Base-by-base conservation (phyloP, 2,329 filamentous ascomycete species). In the Penicillium frequentans region DNA sequence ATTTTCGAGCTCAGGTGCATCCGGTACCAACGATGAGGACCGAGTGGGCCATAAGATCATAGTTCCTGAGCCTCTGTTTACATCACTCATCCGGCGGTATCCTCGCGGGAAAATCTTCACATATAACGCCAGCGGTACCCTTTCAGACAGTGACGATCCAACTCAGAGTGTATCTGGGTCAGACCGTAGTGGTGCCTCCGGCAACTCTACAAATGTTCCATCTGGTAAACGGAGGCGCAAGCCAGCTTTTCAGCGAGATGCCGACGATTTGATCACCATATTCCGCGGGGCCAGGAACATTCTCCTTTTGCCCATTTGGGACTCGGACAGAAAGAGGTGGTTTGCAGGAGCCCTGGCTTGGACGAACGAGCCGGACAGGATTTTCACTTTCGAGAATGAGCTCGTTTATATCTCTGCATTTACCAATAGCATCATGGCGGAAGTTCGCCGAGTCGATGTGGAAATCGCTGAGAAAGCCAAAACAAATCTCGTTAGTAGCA, bases 361-460 rank as follows among this genome's bases (percentile, higher is more conserved):
- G 70, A 71, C 67, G n/a, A 65, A 63, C 23, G 53, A 57, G 3
- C 68, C 69, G 1, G 48, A 65, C 19, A 64, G 65, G 1, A 53
- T 69, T 21, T 69, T 70, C 24, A 65, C 62, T 1, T 21, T 60
- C 3, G 61, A 66, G 2, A 61, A 63, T n/a, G 70, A 74, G 27
- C 52, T 74, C 1, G 55, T 59, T 0, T 73, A 65, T 49, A 23
- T 67, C 10, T 63, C 53, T 10, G 65, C 69, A 3, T 71, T 74
- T 54, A 58, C 60, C 1, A 69, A 69, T 46, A 70, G 65, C 37
- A 63, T 74, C 55, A 72, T 73, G 68, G 66, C 67, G 1, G 71
- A 73, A 48, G 61, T 73, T 14, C 60, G 62, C 19, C 66, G 68
- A 4, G 46, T 73, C 0, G 70, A 69, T 37, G 64, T 68, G 1